These are phyloP conservation scores for Tardiomyces depauwii DNA, from an alignment of 1,139 yeast species.

Conservation along the genomic window DNA sequence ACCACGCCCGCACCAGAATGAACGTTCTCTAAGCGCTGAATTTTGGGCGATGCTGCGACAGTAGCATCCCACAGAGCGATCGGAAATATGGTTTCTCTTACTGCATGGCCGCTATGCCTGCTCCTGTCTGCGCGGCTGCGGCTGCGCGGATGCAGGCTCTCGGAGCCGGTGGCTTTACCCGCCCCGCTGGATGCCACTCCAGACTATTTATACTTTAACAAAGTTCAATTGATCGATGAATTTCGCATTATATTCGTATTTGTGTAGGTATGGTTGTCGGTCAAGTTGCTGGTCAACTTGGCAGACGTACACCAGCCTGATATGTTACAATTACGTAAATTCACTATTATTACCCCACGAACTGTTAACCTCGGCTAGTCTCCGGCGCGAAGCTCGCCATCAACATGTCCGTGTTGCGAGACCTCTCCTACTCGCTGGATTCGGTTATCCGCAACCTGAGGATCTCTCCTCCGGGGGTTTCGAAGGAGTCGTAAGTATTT, in stretches of 20 bases:
- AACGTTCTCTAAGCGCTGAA: neutral
- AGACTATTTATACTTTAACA: too few species aligned
- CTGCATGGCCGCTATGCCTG: neutral
- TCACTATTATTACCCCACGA: neutral
- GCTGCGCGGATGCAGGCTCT: neutral
- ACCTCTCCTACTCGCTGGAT: neutral
- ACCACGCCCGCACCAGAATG: neutral
- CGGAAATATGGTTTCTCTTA: neutral
- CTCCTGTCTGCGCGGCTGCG: too few species aligned
- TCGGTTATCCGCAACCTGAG: neutral
- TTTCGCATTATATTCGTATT: too few species aligned
- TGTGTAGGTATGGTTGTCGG: too few species aligned
- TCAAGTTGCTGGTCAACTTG: too few species aligned
- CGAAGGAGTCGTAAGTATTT: neutral
- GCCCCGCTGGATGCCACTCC: too few species aligned
- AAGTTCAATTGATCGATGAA: too few species aligned
- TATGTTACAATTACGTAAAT: neutral
- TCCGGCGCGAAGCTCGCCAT: too few species aligned
- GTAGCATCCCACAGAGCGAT: too few species aligned
- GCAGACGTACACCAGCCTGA: neutral
- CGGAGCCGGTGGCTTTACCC: too few species aligned
- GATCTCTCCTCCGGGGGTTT: neutral
- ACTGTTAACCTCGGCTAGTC: neutral
- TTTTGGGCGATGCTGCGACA: too few species aligned
- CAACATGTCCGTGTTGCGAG: neutral